These are phyloP conservation scores for Adansonia digitata DNA, from an alignment of 345 rosid species.

Conservation along the genomic window DNA sequence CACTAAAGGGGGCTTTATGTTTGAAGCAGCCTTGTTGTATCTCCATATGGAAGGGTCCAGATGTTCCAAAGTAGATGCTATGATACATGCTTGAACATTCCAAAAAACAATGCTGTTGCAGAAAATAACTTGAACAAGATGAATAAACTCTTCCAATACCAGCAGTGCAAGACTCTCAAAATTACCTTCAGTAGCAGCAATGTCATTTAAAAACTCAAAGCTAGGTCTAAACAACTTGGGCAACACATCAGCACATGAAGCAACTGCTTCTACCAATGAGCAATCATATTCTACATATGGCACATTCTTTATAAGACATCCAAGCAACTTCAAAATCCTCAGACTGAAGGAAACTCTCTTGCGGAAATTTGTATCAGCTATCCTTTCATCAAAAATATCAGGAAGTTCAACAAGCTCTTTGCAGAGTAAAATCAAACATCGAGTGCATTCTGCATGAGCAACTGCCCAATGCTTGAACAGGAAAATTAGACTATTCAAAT, in stretches of 20 bases:
- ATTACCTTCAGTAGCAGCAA: slow-evolving; percentile 57
- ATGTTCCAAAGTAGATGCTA: slow-evolving; percentile 61
- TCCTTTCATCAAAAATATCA: slow-evolving; percentile 53
- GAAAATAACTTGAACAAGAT: slow-evolving; percentile 64
- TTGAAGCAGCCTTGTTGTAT: slow-evolving; percentile 46
- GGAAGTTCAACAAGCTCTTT: slow-evolving; percentile 55
- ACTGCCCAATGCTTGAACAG: slow-evolving; percentile 79
- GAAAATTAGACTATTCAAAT: slow-evolving; percentile 50
- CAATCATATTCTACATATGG: slow-evolving; percentile 59
- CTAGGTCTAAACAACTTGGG: slow-evolving; percentile 51
- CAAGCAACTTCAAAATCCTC: slow-evolving; percentile 77
- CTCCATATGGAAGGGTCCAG: slow-evolving; percentile 75
- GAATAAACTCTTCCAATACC: slow-evolving; percentile 80
- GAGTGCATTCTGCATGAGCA: slow-evolving; percentile 55
- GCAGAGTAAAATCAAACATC: slow-evolving; percentile 57
- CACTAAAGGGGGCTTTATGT: slow-evolving; percentile 55
- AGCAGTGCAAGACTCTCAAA: slow-evolving; percentile 61
- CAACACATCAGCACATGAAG: slow-evolving; percentile 53
- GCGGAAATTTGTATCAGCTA: slow-evolving; percentile 39
- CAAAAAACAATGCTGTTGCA: slow-evolving; percentile 49
- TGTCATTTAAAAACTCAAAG: slow-evolving; percentile 57
- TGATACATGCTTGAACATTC: slow-evolving; percentile 66
- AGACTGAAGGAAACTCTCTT: slow-evolving; percentile 56
- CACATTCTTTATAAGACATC: slow-evolving; percentile 48
- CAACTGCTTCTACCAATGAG: slow-evolving; percentile 60